Conservation (phyloP, 1,284 basidiomycete species). For the Caloboletus inedulis region DNA sequence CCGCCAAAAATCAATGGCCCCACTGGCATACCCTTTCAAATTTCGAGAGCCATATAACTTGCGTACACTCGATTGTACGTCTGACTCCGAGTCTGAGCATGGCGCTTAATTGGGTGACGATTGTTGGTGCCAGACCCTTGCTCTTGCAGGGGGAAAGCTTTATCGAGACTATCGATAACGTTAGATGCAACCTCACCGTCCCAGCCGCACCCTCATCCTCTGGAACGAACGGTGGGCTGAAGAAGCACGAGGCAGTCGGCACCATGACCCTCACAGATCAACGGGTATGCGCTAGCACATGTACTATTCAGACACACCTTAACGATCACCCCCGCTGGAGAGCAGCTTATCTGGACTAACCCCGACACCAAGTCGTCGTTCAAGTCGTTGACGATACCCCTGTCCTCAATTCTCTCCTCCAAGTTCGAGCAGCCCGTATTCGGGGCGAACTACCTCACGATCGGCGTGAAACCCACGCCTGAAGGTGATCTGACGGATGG, state of each 20-base stretch:
- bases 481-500: slow-evolving; percentile 63
- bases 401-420: slow-evolving; percentile 61
- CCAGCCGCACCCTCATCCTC: slow-evolving; percentile 48
- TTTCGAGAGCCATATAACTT: background rate
- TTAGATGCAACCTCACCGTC: slow-evolving; percentile 55
- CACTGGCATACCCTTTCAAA: background rate
- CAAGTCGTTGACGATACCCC: slow-evolving; percentile 55
- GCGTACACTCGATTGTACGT: no score
- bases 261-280: slow-evolving; percentile 64
- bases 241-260: slow-evolving; percentile 59
- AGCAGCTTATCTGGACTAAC: slow-evolving; percentile 63
- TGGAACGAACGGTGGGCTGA: slow-evolving; percentile 51
- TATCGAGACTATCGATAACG: slow-evolving; percentile 53
- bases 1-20: background rate
- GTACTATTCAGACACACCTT: slow-evolving; percentile 4
- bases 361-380: slow-evolving; percentile 40
- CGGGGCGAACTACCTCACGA: slow-evolving; percentile 60
- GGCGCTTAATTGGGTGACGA: slow-evolving; percentile 77
- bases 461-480: slow-evolving; percentile 63
- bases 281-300: slow-evolving; percentile 47
- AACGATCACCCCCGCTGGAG: background rate
- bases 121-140: slow-evolving; percentile 55
- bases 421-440: slow-evolving; percentile 74
- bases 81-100: slow-evolving; percentile 36
- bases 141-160: slow-evolving; percentile 62